These are phyloP conservation scores for Sordariomycetes sp. DNA, from an alignment of 2,329 filamentous ascomycete species.

Conservation along the genomic window DNA sequence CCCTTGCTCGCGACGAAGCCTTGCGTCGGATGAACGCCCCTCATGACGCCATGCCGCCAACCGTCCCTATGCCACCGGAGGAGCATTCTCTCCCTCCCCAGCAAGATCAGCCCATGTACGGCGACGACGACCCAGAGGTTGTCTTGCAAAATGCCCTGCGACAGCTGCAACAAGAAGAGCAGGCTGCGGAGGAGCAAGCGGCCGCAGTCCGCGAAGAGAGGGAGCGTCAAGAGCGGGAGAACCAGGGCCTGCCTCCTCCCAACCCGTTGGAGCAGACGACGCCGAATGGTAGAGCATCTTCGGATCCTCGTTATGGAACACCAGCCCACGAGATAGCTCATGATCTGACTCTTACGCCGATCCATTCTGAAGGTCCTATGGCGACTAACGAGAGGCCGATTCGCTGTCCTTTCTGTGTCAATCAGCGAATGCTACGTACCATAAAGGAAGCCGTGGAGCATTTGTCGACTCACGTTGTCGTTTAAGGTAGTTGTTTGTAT, in stretches of 20 bases:
- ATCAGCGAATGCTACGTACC: slow-evolving; percentile 49
- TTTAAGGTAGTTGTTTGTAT: slow-evolving; percentile 21
- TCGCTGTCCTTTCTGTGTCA: slow-evolving; percentile 52
- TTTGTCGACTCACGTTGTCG: slow-evolving; percentile 51
- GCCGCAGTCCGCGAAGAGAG: slow-evolving; percentile 44
- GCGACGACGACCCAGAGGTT: slow-evolving; percentile 46
- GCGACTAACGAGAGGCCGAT: slow-evolving; percentile 38
- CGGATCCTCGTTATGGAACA: slow-evolving; percentile 22
- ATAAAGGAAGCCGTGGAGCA: slow-evolving; percentile 56
- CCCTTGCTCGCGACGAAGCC: slow-evolving; percentile 49
- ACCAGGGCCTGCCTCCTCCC: slow-evolving; percentile 14
- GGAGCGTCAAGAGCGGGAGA: slow-evolving; percentile 35
- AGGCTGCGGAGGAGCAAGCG: slow-evolving; percentile 47
- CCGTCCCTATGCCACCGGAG: too few species aligned
- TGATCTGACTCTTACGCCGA: slow-evolving; percentile 45
- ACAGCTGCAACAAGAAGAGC: slow-evolving; percentile 49
- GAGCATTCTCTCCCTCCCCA: too few species aligned
- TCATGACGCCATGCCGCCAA: slow-evolving; percentile 9
- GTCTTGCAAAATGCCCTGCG: slow-evolving; percentile 50
- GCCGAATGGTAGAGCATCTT: slow-evolving; percentile 15
- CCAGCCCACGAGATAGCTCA: slow-evolving; percentile 23
- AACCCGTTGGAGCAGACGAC: slow-evolving; percentile 21
- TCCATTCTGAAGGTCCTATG: slow-evolving; percentile 38
- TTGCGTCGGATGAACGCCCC: slow-evolving; percentile 26
- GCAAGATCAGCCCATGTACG: slow-evolving; percentile 29